Conservation (phyloP, 768 basidiomycete genomes). For the Mycena olivaceomarginata region DNA sequence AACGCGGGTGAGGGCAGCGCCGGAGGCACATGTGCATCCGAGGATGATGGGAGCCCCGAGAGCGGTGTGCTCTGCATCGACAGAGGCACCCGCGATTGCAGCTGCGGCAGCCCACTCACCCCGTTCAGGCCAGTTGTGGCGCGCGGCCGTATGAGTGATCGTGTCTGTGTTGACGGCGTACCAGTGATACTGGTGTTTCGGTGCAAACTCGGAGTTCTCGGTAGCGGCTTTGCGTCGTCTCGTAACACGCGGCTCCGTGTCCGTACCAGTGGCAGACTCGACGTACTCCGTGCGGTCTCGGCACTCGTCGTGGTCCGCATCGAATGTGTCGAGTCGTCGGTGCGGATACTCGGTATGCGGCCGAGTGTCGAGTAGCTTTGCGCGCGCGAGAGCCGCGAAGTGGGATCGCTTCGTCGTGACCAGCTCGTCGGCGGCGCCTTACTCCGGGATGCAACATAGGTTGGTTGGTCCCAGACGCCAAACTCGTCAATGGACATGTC, state of each 20-base stretch:
- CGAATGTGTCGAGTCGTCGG: slow-evolving; percentile 33
- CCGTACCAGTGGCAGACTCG: slow-evolving; percentile 40
- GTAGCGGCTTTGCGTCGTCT: slow-evolving; percentile 43
- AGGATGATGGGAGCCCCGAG: slow-evolving; percentile 11
- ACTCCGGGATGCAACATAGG: not conserved
- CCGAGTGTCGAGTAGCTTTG: slow-evolving; percentile 30
- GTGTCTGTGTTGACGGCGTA: not conserved
- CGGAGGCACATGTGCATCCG: not conserved
- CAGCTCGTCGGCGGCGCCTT: slow-evolving; percentile 40
- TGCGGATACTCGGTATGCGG: slow-evolving; percentile 22
- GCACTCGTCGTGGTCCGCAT: slow-evolving; percentile 14
- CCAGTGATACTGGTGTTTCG: slow-evolving; percentile 22
- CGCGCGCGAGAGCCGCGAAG: slow-evolving; percentile 30
- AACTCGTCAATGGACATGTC: slow-evolving; percentile 39
- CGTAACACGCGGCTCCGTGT: slow-evolving; percentile 39
- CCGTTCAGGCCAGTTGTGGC: slow-evolving; percentile 30
- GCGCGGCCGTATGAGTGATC: slow-evolving; percentile 22
- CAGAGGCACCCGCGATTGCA: not conserved
- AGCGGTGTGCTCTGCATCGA: slow-evolving; percentile 44
- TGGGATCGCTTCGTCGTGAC: slow-evolving; percentile 38
- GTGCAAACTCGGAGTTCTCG: slow-evolving; percentile 33
- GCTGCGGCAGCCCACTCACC: not conserved
- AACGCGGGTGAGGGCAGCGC: slow-evolving; percentile 12
- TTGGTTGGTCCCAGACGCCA: slow-evolving; percentile 19
- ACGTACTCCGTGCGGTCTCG: slow-evolving; percentile 24